These are phyloP conservation scores for Arthromyces matolae DNA, from an alignment of 768 basidiomycete genomes.

Conservation along the genomic window DNA sequence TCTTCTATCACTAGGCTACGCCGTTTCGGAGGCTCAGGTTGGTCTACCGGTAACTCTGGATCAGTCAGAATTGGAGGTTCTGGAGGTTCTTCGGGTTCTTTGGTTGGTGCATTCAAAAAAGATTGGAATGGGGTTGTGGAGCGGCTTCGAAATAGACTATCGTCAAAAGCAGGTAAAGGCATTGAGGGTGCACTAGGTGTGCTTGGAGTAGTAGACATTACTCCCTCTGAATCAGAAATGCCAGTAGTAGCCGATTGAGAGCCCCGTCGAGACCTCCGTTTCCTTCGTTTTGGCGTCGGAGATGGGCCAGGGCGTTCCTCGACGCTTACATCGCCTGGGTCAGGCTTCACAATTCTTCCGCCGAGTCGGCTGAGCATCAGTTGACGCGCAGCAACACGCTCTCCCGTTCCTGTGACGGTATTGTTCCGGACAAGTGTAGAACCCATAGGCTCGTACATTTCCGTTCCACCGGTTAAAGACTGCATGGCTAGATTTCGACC, in stretches of 20 bases:
- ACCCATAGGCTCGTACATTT: conserved; percentile 53
- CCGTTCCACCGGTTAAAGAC: conserved; percentile 77
- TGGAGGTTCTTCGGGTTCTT: conserved; percentile 26
- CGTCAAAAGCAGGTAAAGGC: conserved; percentile 44
- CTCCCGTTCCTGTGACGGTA: conserved; percentile 72
- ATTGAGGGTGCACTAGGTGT: conserved; percentile 57
- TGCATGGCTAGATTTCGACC: conserved; percentile 72
- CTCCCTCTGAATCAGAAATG: conserved; percentile 48
- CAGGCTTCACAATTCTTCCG: conserved; percentile 54
- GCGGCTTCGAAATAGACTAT: conserved; percentile 32
- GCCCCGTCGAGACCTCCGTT: conserved; percentile 52
- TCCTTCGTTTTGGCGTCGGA: conserved; percentile 50
- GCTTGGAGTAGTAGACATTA: conserved; percentile 48
- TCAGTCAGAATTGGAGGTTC: conserved; percentile 19
- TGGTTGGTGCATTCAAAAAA: conserved; percentile 28
- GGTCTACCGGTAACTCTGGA: conserved; percentile 29
- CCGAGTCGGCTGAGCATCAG: conserved; percentile 62
- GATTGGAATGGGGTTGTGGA: conserved; percentile 42
- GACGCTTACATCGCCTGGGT: conserved; percentile 58
- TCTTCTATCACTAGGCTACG: conserved; percentile 69
- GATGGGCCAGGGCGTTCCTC: conserved; percentile 49
- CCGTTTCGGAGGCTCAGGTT: conserved; percentile 41
- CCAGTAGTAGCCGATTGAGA: conserved; percentile 42
- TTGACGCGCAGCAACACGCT: conserved; percentile 68
- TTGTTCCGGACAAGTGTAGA: conserved; percentile 68